A percentile compares a stretch with the other conserved stretches of the same genome.
Conservation (phyloP, 805 yeast species). For the Yarrowia alimentaria region DNA sequence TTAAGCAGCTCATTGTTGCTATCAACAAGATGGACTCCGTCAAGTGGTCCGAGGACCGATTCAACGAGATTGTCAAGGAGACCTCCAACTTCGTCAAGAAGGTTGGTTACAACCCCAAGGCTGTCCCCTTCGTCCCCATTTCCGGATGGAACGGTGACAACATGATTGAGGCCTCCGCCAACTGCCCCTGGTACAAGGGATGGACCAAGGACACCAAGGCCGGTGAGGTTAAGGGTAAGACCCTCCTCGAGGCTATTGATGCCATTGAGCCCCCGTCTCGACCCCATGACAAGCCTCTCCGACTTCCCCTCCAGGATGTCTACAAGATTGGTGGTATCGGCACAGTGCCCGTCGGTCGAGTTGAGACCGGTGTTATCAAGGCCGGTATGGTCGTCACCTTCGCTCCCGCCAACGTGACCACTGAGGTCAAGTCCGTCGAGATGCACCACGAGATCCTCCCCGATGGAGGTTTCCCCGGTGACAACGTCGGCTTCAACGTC, state of each 20-base stretch:
- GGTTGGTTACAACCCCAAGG: conserved; percentile 81
- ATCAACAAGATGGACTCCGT: conserved; percentile 95
- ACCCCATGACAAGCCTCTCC: conserved; percentile 83
- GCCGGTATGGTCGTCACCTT: conserved; percentile 87
- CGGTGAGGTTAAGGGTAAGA: conserved; percentile 71
- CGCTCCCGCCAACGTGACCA: conserved; percentile 88
- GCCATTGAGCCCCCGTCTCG: conserved; percentile 76
- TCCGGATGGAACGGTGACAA: conserved; percentile 93
- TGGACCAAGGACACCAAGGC: conserved; percentile 76
- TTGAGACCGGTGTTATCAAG: conserved; percentile 88
- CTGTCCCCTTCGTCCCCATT: conserved; percentile 84
- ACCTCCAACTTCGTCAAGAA: conserved; percentile 77
- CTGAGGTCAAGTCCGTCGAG: conserved; percentile 86
- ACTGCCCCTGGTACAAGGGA: conserved; percentile 89
- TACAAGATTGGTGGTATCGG: conserved; percentile 93
- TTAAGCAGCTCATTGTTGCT: conserved; percentile 81
- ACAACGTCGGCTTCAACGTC: conserved; percentile 87
- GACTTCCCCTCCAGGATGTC: conserved; percentile 87
- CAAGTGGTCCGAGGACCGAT: conserved; percentile 81
- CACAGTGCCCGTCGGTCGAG: conserved; percentile 92
- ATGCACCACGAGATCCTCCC: conserved; percentile 80
- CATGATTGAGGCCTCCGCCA: conserved; percentile 80
- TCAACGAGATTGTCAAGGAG: conserved; percentile 73
- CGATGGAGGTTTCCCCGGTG: conserved; percentile 80
- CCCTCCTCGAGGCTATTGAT: conserved; percentile 82